Evolutionary conservation across 441 rosid species (phyloP), one percentile per base, ranked within the genome.

Genomic region (Manihot esculenta): DNA sequence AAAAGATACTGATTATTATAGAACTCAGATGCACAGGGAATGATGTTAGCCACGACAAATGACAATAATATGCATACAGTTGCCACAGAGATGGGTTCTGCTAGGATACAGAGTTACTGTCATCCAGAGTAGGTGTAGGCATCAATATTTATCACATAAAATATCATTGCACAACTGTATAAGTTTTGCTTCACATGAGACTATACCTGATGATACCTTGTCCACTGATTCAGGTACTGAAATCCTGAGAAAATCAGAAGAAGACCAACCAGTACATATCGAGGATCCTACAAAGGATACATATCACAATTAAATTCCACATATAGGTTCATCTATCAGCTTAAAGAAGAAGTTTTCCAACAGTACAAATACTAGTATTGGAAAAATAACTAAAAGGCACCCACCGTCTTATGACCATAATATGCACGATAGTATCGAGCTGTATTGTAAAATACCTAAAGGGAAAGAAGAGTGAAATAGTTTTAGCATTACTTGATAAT

Each of bases 361-460:
- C 44, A 77, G 35, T 51, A 80, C 54, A 27, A 64, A 33, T 10
- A 35, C 41, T 35, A 35, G 0, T 35, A 35, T 27, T 11, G 35
- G 12, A 10, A 42, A 42, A 60, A 62, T 49, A 68, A 14, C 3
- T 21, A 65, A 69, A 66, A 68, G 17, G 11, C 65, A 49, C 93
- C 88, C 75, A 94, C 99, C 74, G 97, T 90, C 70, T 94, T 94
- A 74, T 94, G 91, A 77, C 95, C 98, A 76, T 94, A 94, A 69
- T 90, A 90, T 9, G 97, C 97, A 14, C 66, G 91, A 74, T 90
- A 92, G 81, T 94, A 94, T 18, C 87, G 93, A 72, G 97, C 97
- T 0, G 99, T 81, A 71, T 92, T 94, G 82, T 90, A 94, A 75
- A 94, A 92, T 1, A 92, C 95, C 97, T 92, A 74, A 56, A 72